Percentiles rank a stretch among this genome's conserved stretches.
These are phyloP conservation scores for Chaetoscypha palmicola DNA, from an alignment of 2,329 filamentous ascomycete species.

Conservation along the genomic window DNA sequence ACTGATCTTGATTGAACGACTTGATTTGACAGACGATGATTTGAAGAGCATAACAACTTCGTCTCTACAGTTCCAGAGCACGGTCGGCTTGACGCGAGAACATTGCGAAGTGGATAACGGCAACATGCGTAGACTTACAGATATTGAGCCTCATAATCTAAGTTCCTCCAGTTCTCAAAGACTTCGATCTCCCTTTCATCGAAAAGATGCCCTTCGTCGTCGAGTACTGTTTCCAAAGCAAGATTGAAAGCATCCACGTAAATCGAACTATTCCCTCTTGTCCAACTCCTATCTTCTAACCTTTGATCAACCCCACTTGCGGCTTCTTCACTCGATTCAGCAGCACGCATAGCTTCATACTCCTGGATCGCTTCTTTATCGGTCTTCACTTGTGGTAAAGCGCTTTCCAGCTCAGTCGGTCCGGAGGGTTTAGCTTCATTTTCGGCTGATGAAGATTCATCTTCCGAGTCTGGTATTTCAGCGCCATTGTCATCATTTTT, in stretches of 20 bases:
- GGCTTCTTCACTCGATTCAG: constrained; percentile 28
- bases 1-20: no score
- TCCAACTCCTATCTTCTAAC: constrained; percentile 56
- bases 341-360: constrained; percentile 58
- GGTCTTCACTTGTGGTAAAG: constrained; percentile 59
- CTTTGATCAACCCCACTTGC: constrained; percentile 37
- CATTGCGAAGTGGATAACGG: no score
- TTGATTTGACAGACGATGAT: no score
- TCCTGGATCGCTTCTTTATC: constrained; percentile 69
- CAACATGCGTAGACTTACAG: constrained; percentile 52
- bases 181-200: constrained; percentile 69
- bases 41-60: no score
- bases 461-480: constrained; percentile 35
- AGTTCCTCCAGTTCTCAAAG: constrained; percentile 65
- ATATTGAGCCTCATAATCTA: constrained; percentile 85
- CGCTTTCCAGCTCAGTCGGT: constrained; percentile 64
- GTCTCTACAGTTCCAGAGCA: no score
- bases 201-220: constrained; percentile 85
- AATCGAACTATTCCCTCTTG: constrained; percentile 74
- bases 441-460: constrained; percentile 26
- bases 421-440: constrained; percentile 28
- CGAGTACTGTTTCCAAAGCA: constrained; percentile 79
- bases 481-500: constrained; percentile 12
- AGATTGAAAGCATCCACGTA: constrained; percentile 98
- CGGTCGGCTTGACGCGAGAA: no score